Conservation (phyloP, 2,329 filamentous ascomycete species). For the Xylaria multiplex region DNA sequence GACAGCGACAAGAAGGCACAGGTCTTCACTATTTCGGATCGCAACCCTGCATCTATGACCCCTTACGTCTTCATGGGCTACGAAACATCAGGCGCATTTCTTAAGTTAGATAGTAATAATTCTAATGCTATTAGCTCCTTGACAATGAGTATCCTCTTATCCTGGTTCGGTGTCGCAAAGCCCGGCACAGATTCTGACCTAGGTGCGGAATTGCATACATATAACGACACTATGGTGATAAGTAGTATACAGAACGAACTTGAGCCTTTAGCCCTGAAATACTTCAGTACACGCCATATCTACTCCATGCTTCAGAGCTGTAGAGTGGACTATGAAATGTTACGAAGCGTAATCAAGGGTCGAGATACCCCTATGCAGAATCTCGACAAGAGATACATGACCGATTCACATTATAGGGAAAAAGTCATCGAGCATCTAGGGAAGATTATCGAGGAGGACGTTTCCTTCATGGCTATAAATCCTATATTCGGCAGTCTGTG, state of each 20-base stretch:
- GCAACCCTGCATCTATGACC: slow-evolving; percentile 33
- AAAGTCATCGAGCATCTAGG: slow-evolving; percentile 54
- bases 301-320: neutral
- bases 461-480: slow-evolving; percentile 58
- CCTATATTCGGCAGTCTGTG: slow-evolving; percentile 62
- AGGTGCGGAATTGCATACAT: neutral
- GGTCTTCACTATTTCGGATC: slow-evolving; percentile 9
- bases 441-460: slow-evolving; percentile 57
- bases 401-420: slow-evolving; percentile 52
- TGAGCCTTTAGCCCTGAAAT: neutral
- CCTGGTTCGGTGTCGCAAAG: slow-evolving; percentile 47
- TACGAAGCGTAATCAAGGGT: slow-evolving; percentile 16
- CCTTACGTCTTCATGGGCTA: slow-evolving; percentile 56
- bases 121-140: slow-evolving; percentile 46
- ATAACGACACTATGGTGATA: neutral
- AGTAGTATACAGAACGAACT: neutral
- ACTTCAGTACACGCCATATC: neutral
- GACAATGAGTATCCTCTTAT: slow-evolving; percentile 30
- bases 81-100: slow-evolving; percentile 55
- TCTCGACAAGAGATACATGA: slow-evolving; percentile 55
- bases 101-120: slow-evolving; percentile 46
- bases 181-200: slow-evolving; percentile 46
- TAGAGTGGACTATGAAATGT: slow-evolving; percentile 7
- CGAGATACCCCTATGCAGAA: slow-evolving; percentile 37
- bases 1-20: slow-evolving; percentile 2